Percentiles rank a stretch among this genome's conserved stretches.
Evolutionary conservation across 805 yeast species (phyloP).

Genomic region (Kluyveromyces dobzhanskii): DNA sequence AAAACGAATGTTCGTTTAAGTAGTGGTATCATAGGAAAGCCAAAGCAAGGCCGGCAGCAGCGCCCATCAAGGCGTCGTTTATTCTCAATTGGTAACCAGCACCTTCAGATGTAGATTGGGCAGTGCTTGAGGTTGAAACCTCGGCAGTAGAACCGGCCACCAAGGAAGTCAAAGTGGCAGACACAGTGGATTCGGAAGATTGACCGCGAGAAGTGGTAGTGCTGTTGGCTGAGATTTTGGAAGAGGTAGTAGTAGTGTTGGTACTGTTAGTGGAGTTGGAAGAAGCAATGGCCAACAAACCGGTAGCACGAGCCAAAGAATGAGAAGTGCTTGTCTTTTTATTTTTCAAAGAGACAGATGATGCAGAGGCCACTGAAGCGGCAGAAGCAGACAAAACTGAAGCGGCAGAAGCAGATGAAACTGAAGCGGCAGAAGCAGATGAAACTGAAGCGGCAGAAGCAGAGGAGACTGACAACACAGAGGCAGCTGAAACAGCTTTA

Average conservation of each 20-base stretch:
- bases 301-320: conserved; percentile 30
- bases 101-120: conserved; percentile 29
- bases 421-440: conserved; percentile 14
- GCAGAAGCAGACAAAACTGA: conserved; percentile 13
- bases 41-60: conserved; percentile 11
- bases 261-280: conserved; percentile 27
- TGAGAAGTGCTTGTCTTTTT: conserved; percentile 3
- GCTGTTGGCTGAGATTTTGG: conserved; percentile 11
- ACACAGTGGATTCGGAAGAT: conserved; percentile 8
- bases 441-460: conserved; percentile 17
- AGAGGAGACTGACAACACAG: conserved; percentile 15
- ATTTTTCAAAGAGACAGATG: conserved; percentile 18
- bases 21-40: conserved; percentile 5
- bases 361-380: conserved; percentile 20
- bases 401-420: conserved; percentile 14
- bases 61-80: conserved; percentile 23
- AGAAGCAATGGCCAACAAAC: conserved; percentile 36
- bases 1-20: neutral
- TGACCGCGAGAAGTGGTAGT: conserved; percentile 8
- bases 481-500: conserved; percentile 20
- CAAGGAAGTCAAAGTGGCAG: conserved; percentile 15
- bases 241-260: conserved; percentile 15
- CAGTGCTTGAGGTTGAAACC: conserved; percentile 7
- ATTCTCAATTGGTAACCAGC: conserved; percentile 22
- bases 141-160: neutral